A percentile compares a stretch with the other conserved stretches of the same genome.
Conservation (phyloP, 208 protist species). For the Trichomonas vaginalis region DNA sequence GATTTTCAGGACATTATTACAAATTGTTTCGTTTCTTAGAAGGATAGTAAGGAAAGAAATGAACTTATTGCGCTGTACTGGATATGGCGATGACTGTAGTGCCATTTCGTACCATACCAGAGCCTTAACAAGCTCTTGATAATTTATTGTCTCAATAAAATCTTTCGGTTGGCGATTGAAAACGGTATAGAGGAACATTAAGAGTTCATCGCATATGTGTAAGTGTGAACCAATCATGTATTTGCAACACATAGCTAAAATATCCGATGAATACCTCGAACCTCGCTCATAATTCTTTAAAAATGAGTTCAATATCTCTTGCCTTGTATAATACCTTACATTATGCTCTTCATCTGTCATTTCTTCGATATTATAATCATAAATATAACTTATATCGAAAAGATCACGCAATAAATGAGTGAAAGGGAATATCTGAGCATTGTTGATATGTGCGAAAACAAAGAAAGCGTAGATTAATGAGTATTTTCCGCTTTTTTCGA, state of each 20-base stretch:
- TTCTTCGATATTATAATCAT: not conserved
- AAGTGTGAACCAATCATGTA: not conserved
- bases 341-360: not conserved
- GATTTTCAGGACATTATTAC: not conserved
- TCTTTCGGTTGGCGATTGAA: not conserved
- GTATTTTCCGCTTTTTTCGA: not conserved
- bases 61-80: not conserved
- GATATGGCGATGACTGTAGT: not conserved
- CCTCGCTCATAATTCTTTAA: not conserved
- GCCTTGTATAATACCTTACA: not conserved
- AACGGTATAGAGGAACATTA: not conserved
- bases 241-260: not conserved
- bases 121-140: not conserved
- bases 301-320: not conserved
- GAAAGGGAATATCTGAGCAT: not conserved
- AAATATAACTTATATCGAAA: not conserved
- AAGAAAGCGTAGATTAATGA: not conserved
- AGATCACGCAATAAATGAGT: not conserved
- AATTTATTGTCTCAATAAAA: not conserved
- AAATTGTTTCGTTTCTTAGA: not conserved
- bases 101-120: not conserved
- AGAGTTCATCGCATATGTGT: not conserved
- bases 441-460: not conserved
- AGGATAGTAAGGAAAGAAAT: not conserved
- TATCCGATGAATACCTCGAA: not conserved